These are phyloP conservation scores for Aphanocladium album DNA, from an alignment of 2,329 filamentous ascomycete species.

Conservation along the genomic window DNA sequence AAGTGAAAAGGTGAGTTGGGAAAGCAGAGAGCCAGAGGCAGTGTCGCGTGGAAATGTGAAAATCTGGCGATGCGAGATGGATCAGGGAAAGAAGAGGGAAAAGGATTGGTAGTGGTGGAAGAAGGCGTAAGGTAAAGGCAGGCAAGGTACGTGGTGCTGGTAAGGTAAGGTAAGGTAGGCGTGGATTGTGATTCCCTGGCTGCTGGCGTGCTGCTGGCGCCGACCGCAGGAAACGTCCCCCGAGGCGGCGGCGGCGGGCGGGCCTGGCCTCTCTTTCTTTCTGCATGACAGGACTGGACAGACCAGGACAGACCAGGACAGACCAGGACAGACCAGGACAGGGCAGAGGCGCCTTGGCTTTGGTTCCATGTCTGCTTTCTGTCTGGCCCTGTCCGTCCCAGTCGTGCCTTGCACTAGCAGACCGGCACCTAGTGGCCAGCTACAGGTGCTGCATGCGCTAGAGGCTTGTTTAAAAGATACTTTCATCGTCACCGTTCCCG, in stretches of 20 bases:
- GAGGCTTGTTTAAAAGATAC: background rate
- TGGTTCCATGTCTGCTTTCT: conserved; percentile 2
- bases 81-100: conserved; percentile 6
- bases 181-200: conserved; percentile 25
- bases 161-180: no score
- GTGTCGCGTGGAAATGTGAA: background rate
- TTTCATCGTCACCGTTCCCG: background rate
- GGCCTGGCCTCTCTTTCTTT: background rate
- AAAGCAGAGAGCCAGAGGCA: background rate
- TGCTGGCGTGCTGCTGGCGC: conserved; percentile 15
- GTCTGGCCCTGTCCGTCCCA: background rate
- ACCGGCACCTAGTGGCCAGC: no score
- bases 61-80: conserved; percentile 5
- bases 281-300: background rate
- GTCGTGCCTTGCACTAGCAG: background rate
- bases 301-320: background rate
- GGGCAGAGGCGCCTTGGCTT: background rate
- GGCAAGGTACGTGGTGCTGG: no score
- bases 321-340: background rate
- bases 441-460: background rate
- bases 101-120: conserved; percentile 13
- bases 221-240: conserved; percentile 34
- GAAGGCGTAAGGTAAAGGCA: no score
- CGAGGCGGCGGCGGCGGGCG: conserved; percentile 28
- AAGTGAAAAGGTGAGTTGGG: background rate